Evolutionary conservation across 2,329 filamentous ascomycete genomes (phyloP), one percentile per base, ranked within the genome.

Genomic region (Byssothecium circinans): DNA sequence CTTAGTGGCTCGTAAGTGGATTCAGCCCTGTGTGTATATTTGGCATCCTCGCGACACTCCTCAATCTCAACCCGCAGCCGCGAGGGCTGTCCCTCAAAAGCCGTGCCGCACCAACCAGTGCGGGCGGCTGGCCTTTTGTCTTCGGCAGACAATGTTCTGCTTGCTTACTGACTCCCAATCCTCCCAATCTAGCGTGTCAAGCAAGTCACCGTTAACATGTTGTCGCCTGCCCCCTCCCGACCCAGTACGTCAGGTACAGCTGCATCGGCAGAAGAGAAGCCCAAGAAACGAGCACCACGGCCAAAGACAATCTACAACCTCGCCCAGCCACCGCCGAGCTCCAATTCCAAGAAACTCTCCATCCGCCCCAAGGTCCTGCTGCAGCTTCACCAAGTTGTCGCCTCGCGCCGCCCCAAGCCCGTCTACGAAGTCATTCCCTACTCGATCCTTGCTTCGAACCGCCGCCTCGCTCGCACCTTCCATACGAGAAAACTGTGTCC

Each of bases 381-480:
- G 5, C 88, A 92, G 67, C 74, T 91, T 14, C 88, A 91, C 61
- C 78, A 82, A 47, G 67, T 89, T n/a, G 76, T 79, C 2, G 71
- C 77, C 33, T 78, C 82, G 51, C 76, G 63, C 42, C 81, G 87
- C 19, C 85, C 86, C 0, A 78, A 78, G 42, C 88, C 88, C 1
- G 80, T 82, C 3, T 83, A 89, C 54, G 88, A 92, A 57, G 81
- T 89, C n/a, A 79, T 90, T 34, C 86, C 87, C 0, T 83, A 85
- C 2, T 81, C 81, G n/a, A 74, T 81, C 12, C 74, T 86, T 33
- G 79, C 37, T 71, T 65, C 66, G 17, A 62, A 67, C 1, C 49
- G 74, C 52, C 43, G 76, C 78, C 54, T 83, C 82, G 83, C 85
- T 0, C 79, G 81, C 6, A 77, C 88, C 40, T 85, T 88, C 58